Conservation (phyloP, 2,329 filamentous ascomycete species). For the Cyphellophora europaea region DNA sequence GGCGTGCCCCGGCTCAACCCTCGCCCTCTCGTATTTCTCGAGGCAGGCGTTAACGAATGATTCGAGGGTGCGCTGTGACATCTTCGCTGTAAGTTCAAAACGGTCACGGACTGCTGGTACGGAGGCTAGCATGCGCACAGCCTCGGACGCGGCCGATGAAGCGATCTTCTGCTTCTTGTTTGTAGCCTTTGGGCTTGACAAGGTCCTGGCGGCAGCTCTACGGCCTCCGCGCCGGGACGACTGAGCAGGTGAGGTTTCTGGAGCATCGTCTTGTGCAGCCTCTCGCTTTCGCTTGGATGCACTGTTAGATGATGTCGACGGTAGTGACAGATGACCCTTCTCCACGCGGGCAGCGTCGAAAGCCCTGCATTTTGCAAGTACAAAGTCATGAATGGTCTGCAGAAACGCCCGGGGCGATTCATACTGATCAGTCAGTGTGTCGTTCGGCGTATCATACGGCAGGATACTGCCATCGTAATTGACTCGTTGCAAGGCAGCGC, state of each 20-base stretch:
- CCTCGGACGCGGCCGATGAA: constrained; percentile 1
- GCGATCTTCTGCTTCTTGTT: constrained; percentile 13
- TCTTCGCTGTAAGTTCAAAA: constrained; percentile 68
- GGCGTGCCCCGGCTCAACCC: constrained; percentile 88
- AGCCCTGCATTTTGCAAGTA: constrained; percentile 53
- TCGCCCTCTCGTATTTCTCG: constrained; percentile 81
- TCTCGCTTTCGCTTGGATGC: constrained; percentile 15
- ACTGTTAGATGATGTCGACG: constrained; percentile 4
- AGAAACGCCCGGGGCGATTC: constrained; percentile 80
- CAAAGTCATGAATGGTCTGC: constrained; percentile 64
- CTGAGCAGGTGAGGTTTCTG: constrained; percentile 12
- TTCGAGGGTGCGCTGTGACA: constrained; percentile 64
- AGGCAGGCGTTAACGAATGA: constrained; percentile 75
- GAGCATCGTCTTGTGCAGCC: constrained; percentile 29
- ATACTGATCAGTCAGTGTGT: constrained; percentile 52
- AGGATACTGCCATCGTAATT: constrained; percentile 55
- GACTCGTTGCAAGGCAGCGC: constrained; percentile 53
- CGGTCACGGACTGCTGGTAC: constrained; percentile 18
- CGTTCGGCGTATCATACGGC: constrained; percentile 43
- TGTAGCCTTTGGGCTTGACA: constrained; percentile 4
- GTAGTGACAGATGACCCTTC: constrained; percentile 13
- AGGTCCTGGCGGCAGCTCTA: constrained; percentile 3
- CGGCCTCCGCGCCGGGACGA: constrained; percentile 16
- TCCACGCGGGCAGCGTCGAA: constrained; percentile 40
- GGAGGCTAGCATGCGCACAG: constrained; percentile 3